Conservation (phyloP, 768 basidiomycete species). For the Lentinus tigrinus region DNA sequence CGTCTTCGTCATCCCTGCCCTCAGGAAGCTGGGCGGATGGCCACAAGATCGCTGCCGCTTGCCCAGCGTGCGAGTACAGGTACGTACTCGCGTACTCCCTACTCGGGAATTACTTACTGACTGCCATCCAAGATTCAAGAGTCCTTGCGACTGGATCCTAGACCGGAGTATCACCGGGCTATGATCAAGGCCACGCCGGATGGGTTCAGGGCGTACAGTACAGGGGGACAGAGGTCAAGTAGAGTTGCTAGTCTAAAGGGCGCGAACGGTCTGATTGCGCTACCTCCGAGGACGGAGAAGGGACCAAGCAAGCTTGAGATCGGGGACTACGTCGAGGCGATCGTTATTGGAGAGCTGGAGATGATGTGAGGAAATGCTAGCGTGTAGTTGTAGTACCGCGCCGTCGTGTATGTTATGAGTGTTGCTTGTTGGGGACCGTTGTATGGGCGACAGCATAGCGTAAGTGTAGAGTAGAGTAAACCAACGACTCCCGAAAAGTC, state of each 20-base stretch:
- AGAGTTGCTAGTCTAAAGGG: conserved; percentile 76
- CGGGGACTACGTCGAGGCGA: conserved; percentile 57
- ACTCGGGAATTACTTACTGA: too few relatives aligned
- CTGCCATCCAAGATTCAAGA: conserved; percentile 66
- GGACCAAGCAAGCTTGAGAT: conserved; percentile 40
- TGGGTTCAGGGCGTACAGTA: conserved; percentile 68
- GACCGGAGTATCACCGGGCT: conserved; percentile 85
- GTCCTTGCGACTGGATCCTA: conserved; percentile 65
- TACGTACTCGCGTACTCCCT: conserved; percentile 32
- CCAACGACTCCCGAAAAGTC: too few relatives aligned
- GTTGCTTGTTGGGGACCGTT: background rate
- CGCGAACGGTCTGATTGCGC: conserved; percentile 74
- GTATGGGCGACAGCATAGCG: too few relatives aligned
- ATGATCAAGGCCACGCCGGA: conserved; percentile 44
- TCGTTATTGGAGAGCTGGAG: conserved; percentile 69
- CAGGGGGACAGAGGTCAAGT: conserved; percentile 86
- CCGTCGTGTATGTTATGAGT: conserved; percentile 10
- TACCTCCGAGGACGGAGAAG: conserved; percentile 47
- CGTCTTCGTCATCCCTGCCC: conserved; percentile 79
- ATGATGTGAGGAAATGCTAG: conserved; percentile 19
- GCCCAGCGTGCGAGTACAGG: conserved; percentile 64
- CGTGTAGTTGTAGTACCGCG: conserved; percentile 4
- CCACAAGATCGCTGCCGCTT: conserved; percentile 48
- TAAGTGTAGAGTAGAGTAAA: too few relatives aligned
- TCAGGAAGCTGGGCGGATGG: conserved; percentile 74